These are phyloP conservation scores for Syzygium syzygioides DNA, from an alignment of 441 rosid species.

Conservation along the genomic window DNA sequence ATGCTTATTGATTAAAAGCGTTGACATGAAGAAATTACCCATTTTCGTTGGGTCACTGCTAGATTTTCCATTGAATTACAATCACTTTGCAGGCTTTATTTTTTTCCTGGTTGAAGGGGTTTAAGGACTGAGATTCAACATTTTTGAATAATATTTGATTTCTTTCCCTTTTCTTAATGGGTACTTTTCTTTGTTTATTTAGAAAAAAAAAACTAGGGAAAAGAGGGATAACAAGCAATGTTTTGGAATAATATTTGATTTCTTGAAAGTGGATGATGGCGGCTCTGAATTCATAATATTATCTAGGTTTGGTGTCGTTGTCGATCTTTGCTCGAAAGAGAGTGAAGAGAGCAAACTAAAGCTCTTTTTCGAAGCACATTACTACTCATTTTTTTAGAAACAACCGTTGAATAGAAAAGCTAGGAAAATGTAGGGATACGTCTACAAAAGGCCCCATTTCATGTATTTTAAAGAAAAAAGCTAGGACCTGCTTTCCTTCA, in stretches of 20 bases:
- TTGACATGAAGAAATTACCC: too few species aligned
- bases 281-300: not conserved
- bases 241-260: not conserved
- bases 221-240: not conserved
- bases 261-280: not conserved
- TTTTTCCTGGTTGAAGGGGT: not conserved
- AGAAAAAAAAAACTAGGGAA: not conserved
- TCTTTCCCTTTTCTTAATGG: not conserved
- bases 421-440: not conserved
- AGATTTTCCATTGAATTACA: not conserved
- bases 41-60: not conserved
- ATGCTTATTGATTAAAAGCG: too few species aligned
- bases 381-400: not conserved
- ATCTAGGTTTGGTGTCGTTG: not conserved
- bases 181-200: not conserved
- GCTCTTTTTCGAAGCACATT: not conserved
- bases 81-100: not conserved
- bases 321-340: not conserved
- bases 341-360: not conserved
- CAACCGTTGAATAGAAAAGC: not conserved
- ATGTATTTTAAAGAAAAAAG: too few species aligned
- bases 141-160: not conserved
- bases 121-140: not conserved
- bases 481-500: not conserved
- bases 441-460: not conserved